Conservation (phyloP, 1,284 basidiomycete species). For the Abortiporus biennis region DNA sequence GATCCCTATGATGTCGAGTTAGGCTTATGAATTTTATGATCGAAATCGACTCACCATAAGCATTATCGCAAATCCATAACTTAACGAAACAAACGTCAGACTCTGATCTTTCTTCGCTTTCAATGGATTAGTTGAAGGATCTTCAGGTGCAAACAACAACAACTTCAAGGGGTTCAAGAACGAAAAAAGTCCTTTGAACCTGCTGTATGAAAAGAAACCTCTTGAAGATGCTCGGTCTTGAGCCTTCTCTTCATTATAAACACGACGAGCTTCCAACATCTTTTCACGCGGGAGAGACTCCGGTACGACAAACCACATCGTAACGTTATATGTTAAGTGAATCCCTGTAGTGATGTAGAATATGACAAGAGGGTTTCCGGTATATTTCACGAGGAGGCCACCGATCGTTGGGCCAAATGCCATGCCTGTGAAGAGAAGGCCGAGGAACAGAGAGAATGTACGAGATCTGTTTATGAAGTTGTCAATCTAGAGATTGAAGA, state of each 20-base stretch:
- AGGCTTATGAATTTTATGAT: not conserved
- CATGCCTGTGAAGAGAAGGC: constrained; percentile 60
- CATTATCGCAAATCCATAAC: constrained; percentile 40
- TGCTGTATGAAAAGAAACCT: not conserved
- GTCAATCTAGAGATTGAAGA: not conserved
- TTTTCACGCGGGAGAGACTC: constrained; percentile 59
- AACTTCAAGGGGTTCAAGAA: constrained; percentile 65
- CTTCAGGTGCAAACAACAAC: constrained; percentile 45
- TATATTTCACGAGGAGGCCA: constrained; percentile 53
- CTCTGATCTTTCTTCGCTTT: constrained; percentile 59
- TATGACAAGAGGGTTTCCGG: constrained; percentile 54
- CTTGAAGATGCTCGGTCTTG: constrained; percentile 9
- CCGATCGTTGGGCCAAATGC: constrained; percentile 73
- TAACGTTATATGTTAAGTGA: constrained; percentile 43
- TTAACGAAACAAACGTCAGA: constrained; percentile 50
- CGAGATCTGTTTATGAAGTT: constrained; percentile 36
- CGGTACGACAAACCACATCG: constrained; percentile 61
- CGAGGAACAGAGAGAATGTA: constrained; percentile 56
- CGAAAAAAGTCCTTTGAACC: constrained; percentile 35
- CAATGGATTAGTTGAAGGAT: constrained; percentile 26
- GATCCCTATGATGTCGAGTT: constrained; percentile 47
- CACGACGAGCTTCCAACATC: constrained; percentile 27
- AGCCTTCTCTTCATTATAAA: constrained; percentile 26
- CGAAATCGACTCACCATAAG: not conserved
- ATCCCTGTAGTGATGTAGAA: constrained; percentile 59